These are phyloP conservation scores for Metroxylon sagu DNA, from an alignment of 176 grass and related monocot species.

Conservation along the genomic window DNA sequence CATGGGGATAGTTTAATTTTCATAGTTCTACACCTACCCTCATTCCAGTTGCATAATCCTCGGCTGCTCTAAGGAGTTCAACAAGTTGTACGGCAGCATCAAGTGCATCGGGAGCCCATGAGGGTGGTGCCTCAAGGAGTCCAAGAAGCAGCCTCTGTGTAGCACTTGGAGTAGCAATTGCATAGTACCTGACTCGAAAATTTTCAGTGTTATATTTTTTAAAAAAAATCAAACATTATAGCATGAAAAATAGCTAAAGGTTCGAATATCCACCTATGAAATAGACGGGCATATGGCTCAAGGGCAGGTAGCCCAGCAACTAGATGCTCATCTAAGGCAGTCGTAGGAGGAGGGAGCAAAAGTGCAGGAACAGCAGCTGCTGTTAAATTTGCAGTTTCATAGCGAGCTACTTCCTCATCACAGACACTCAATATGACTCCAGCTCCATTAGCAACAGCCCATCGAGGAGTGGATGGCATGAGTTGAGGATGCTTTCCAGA, in stretches of 20 bases:
- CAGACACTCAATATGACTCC: slow-evolving; percentile 98
- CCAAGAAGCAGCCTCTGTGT: slow-evolving; percentile 90
- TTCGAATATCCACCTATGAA: slow-evolving; percentile 60
- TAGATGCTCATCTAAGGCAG: slow-evolving; percentile 94
- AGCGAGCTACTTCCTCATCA: slow-evolving; percentile 86
- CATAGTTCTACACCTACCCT: slow-evolving; percentile 40
- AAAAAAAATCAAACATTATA: neutral
- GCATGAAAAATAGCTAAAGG: slow-evolving; percentile 10
- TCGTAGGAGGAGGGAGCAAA: slow-evolving; percentile 84
- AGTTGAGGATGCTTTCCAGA: slow-evolving; percentile 98
- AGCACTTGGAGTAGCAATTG: slow-evolving; percentile 97
- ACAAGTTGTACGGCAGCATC: slow-evolving; percentile 99
- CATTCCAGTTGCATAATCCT: slow-evolving; percentile 91
- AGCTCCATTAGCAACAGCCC: slow-evolving; percentile 99
- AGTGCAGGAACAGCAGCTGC: slow-evolving; percentile 97
- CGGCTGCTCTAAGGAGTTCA: slow-evolving; percentile 95
- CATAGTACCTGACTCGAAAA: slow-evolving; percentile 65
- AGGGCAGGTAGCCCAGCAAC: slow-evolving; percentile 84
- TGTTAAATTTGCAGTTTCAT: slow-evolving; percentile 95
- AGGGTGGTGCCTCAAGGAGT: slow-evolving; percentile 96
- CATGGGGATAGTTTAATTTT: neutral
- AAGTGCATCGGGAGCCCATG: slow-evolving; percentile 98
- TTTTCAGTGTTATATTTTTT: neutral
- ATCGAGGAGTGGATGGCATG: slow-evolving; percentile 98
- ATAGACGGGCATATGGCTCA: slow-evolving; percentile 91